These are phyloP conservation scores for Priceomyces fermenticarens DNA, from an alignment of 805 yeast species.

Conservation along the genomic window DNA sequence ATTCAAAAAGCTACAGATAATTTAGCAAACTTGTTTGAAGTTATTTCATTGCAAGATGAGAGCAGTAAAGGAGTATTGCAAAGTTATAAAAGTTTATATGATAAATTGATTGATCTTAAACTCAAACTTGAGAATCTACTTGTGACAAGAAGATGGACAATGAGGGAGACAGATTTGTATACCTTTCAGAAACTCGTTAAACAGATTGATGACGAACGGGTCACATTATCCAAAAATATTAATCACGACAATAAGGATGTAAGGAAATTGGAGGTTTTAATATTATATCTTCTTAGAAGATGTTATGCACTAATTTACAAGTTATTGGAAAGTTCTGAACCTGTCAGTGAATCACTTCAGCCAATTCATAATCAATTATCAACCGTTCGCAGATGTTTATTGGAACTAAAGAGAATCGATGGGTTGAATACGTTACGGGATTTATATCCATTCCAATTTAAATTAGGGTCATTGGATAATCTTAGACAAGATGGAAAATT, in stretches of 20 bases:
- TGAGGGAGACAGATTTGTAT: constrained; percentile 92
- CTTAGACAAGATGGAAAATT: constrained; percentile 89
- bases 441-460: constrained; percentile 93
- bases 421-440: constrained; percentile 87
- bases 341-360: constrained; percentile 89
- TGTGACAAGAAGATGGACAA: constrained; percentile 94
- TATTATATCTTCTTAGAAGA: constrained; percentile 78
- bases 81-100: constrained; percentile 53
- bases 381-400: constrained; percentile 84
- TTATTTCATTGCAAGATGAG: constrained; percentile 4
- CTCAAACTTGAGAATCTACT: constrained; percentile 75
- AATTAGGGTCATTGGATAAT: constrained; percentile 85
- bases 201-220: constrained; percentile 69
- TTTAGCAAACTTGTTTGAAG: constrained; percentile 20
- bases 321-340: constrained; percentile 87
- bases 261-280: constrained; percentile 42
- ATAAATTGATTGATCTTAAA: constrained; percentile 62
- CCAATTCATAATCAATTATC: constrained; percentile 91
- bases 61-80: constrained; percentile 5
- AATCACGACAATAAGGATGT: constrained; percentile 11
- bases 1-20: constrained; percentile 36
- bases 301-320: constrained; percentile 90
- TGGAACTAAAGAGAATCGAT: constrained; percentile 89
- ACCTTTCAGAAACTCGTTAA: constrained; percentile 72
- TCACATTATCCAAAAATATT: constrained; percentile 29